These are phyloP conservation scores for Microsporum canis DNA, from an alignment of 2,329 filamentous ascomycete species.

Conservation along the genomic window DNA sequence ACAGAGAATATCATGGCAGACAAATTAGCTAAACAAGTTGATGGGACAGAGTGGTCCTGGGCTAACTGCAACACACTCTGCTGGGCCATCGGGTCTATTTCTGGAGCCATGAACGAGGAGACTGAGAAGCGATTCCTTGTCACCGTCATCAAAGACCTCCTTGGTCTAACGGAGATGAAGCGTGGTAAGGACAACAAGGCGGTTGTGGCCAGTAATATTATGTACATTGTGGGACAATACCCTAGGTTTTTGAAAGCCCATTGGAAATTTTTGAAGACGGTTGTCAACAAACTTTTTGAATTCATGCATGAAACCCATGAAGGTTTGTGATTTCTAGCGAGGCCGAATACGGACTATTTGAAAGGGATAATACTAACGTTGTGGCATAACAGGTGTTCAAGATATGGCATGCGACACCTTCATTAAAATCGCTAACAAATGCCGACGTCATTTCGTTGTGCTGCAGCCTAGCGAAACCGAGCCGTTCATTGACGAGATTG, in stretches of 20 bases:
- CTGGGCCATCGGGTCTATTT: slow-evolving; percentile 98
- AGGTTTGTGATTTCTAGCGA: slow-evolving; percentile 40
- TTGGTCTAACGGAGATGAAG: slow-evolving; percentile 97
- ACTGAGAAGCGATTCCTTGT: slow-evolving; percentile 97
- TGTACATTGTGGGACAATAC: slow-evolving; percentile 99
- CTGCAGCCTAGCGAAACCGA: slow-evolving; percentile 88
- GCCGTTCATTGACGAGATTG: slow-evolving; percentile 97
- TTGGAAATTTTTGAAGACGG: slow-evolving; percentile 99
- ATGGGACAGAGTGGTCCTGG: slow-evolving; percentile 96
- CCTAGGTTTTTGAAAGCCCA: slow-evolving; percentile 96
- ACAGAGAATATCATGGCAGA: slow-evolving; percentile 99
- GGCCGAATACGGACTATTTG: neutral
- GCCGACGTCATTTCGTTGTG: slow-evolving; percentile 91
- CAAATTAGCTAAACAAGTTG: slow-evolving; percentile 88
- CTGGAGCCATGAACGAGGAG: slow-evolving; percentile 97
- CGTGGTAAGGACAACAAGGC: slow-evolving; percentile 99
- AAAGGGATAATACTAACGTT: neutral
- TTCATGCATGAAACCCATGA: slow-evolving; percentile 99
- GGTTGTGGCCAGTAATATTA: slow-evolving; percentile 97
- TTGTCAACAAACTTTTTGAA: slow-evolving; percentile 98
- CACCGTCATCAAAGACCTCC: slow-evolving; percentile 94
- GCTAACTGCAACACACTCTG: slow-evolving; percentile 98
- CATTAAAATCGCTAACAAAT: slow-evolving; percentile 98
- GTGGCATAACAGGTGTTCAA: slow-evolving; percentile 60
- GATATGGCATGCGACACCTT: slow-evolving; percentile 99